Evolutionary conservation across 495 filamentous ascomycete species (phyloP), one percentile per base, ranked within the genome.

Genomic region (Ramalina peruviana): DNA sequence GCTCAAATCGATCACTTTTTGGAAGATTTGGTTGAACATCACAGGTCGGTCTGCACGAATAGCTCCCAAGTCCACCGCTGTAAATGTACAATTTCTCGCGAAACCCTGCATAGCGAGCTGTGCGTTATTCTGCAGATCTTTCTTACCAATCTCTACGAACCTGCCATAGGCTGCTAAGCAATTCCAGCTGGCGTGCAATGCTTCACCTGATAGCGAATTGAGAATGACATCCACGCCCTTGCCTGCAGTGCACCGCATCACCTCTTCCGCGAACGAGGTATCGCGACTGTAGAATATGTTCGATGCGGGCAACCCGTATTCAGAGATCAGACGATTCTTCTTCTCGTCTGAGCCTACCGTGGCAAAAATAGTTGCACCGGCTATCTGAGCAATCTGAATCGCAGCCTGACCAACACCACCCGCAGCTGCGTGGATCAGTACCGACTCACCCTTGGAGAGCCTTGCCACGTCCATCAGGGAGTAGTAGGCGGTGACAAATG

Each of bases 181-280:
- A 11, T 62, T 55, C 60, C 66, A 72, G 3, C 65, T 64, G 1
- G 54, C 67, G 0, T 61, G 62, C 3, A 75, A 53, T 1, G 62
- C 40, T 10, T 69, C 60, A 0, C 69, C 69, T n/a, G 67, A 17
- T 7, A 72, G 51, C 0, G 72, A 72, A 55, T 75, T 79, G 0
- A 80, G 55, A 1, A 78, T 66, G 4, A 79, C 59, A 41, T 82
- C 80, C 0, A 82, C 76, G 0, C 79, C 76, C 3, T 62, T 40
- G 4, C 69, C 67, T 3, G 60, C 43, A 0, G 75, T 82, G 6
- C 40, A 36, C 25, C 60, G 59, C 36, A 60, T 63, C n/a, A 80
- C 51, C 2, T 59, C 70, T 25, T 65, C 49, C 10, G 65, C 69
- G 49, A 83, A 70, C 3, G 54, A 53, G 5, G 40, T 27, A 20